These are phyloP conservation scores for Sanguinoderma infundibulare DNA, from an alignment of 1,284 basidiomycete genomes.

Conservation along the genomic window DNA sequence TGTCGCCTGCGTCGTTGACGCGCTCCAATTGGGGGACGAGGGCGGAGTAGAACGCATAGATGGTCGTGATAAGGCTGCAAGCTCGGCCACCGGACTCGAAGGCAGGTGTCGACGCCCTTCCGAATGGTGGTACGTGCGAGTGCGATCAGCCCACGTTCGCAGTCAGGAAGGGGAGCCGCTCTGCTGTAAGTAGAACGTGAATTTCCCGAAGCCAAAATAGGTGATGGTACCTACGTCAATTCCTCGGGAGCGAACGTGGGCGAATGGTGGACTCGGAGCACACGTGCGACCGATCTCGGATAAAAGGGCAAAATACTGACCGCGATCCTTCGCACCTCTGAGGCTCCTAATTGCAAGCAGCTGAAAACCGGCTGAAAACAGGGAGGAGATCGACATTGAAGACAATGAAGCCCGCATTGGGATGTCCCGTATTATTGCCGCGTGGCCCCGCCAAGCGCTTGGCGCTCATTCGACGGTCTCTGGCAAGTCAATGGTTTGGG, in stretches of 20 bases:
- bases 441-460: too few relatives aligned
- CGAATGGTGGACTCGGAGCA: neutral
- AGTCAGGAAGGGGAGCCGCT: neutral
- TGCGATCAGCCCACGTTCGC: slow-evolving; percentile 18
- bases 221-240: neutral
- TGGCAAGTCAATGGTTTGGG: too few relatives aligned
- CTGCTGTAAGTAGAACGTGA: neutral
- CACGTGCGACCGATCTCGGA: too few relatives aligned
- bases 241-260: neutral
- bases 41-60: slow-evolving; percentile 1
- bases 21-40: slow-evolving; percentile 4
- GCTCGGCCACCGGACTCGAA: neutral
- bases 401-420: too few relatives aligned
- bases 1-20: slow-evolving; percentile 8
- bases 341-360: too few relatives aligned
- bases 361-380: too few relatives aligned
- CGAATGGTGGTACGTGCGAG: neutral
- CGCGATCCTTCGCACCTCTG: too few relatives aligned
- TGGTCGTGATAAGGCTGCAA: slow-evolving; percentile 5
- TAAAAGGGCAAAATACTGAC: too few relatives aligned
- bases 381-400: too few relatives aligned
- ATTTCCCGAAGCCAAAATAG: neutral
- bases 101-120: neutral
- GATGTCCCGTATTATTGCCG: too few relatives aligned
- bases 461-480: too few relatives aligned